Base-by-base conservation (phyloP, 2,329 filamentous ascomycete genomes). In the Penicillium sp. region DNA sequence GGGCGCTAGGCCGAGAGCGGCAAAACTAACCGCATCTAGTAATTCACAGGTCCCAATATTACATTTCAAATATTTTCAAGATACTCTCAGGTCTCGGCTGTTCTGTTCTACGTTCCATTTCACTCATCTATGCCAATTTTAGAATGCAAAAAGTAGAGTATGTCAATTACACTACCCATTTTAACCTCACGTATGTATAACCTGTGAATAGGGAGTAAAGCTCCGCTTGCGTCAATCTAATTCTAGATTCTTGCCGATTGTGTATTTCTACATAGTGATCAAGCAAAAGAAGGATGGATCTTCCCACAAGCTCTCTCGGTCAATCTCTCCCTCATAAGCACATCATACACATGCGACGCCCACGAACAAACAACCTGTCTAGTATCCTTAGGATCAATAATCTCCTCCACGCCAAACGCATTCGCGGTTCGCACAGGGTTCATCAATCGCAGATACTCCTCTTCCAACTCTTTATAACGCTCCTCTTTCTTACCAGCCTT, bases 341-440 rank as follows among this genome's bases (percentile, higher is more conserved):
- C 76, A 44, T 83, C 80, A 72, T 87, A 89, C 28, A 87, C 79
- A 73, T 87, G 83, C 58, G 71, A 76, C 4, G 81, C 75, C 87
- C 87, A 89, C 38, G 82, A 79, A 63, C 80, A 84, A 40, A 84
- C 82, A 9, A 88, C 74, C n/a, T 73, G 72, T 55, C 87, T 79
- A 3, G 87, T 89, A 61, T 82, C 79, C 35, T 84, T 85, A 4
- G 86, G 87, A 74, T 89, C 87, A 44, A 89, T 84, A 50, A 89
- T 88, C 72, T 89, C 87, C 73, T 89, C 86, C 0, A 89, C 80
- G 0, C 85, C 85, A 73, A 89, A 89, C 12, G 83, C 81, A 75
- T 88, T 88, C 13, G 87, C 87, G 4, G 86, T 88, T 17, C 87
- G 76, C 1, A 89, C 85, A 0, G 87, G 87, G 65, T 88, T 89